A percentile compares a stretch with the other conserved stretches of the same genome.
Evolutionary conservation across 1,284 basidiomycete species (phyloP).

Genomic region (Boletus semigastroideus): DNA sequence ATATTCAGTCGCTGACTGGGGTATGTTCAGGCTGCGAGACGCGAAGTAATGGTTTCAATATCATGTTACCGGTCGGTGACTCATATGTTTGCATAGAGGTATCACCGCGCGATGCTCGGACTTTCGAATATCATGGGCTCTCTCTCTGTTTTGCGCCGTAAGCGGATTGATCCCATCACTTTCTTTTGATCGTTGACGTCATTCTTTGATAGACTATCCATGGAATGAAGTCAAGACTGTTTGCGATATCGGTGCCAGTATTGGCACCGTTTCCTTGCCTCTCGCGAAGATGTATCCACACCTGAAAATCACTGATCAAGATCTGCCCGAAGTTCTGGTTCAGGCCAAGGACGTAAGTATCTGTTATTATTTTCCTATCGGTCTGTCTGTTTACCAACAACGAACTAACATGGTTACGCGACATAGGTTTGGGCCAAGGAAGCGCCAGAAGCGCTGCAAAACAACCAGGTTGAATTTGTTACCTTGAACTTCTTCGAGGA

Average conservation of each 20-base stretch:
- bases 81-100: slow-evolving; percentile 15
- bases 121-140: slow-evolving; percentile 16
- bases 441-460: slow-evolving; percentile 34
- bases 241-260: slow-evolving; percentile 50
- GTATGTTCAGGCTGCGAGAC: slow-evolving; percentile 14
- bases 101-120: slow-evolving; percentile 26
- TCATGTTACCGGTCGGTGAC: background rate
- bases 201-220: slow-evolving; percentile 36
- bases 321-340: slow-evolving; percentile 38
- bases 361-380: background rate
- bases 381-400: too few relatives aligned
- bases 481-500: slow-evolving; percentile 47
- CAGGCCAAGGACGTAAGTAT: slow-evolving; percentile 32
- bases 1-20: background rate
- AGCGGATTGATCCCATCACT: background rate
- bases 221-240: slow-evolving; percentile 45
- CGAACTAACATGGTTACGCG: background rate
- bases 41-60: slow-evolving; percentile 11
- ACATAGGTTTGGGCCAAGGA: slow-evolving; percentile 37
- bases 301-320: slow-evolving; percentile 46
- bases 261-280: slow-evolving; percentile 42
- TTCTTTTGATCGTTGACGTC: background rate
- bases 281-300: slow-evolving; percentile 42
- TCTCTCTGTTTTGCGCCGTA: slow-evolving; percentile 28
- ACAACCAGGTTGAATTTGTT: slow-evolving; percentile 38